Base-by-base conservation (phyloP, 225 moss, liverwort and hornwort species). In the Takakia lepidozioides region DNA sequence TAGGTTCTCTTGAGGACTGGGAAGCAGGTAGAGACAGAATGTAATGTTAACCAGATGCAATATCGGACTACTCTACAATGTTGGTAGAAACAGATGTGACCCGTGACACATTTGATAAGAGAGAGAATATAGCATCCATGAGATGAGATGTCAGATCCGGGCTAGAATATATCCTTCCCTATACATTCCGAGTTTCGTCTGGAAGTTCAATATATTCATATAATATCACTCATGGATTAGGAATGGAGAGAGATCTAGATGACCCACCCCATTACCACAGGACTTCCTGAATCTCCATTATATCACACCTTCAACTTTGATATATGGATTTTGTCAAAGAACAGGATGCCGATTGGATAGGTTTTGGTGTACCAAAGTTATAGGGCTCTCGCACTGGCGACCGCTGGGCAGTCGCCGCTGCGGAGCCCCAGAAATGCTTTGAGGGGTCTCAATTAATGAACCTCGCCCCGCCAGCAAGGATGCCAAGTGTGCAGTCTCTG, bases 401-500 rank as follows among this genome's bases (percentile, higher is more conserved):
- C 56, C 59, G 48, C 56, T 57, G 52, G 21, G 64, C 45, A 46
- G 45, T 48, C 64, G 63, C 63, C 59, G 52, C 63, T 68, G 68
- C 61, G 50, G 30, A 51, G 45, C 40, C 50, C 68, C 23, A 45
- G 56, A 67, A 48, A 65, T 49, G 52, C n/a, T n/a, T n/a, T n/a
- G n/a, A n/a, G 56, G 58, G 54, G 59, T 46, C 63, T 63, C 58
- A 71, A 52, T 62, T 56, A 70, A 50, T 70, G 30, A 51, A 58
- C 62, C 65, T 62, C 69, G 51, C 19, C 62, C 39, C 44, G 65
- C 65, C n/a, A 78, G 56, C 8, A 73, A 48, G 15, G 78, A 73
- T 38, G 78, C 62, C 24, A 78, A 61, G 55, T 69, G 73, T 23
- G 69, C 65, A 44, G 73, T 78, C 65, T 78, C 59, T 59, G 45